phyloP scores from a whole-genome alignment of 140 eudicot genomes.

The Bidens hawaiensis region DNA sequence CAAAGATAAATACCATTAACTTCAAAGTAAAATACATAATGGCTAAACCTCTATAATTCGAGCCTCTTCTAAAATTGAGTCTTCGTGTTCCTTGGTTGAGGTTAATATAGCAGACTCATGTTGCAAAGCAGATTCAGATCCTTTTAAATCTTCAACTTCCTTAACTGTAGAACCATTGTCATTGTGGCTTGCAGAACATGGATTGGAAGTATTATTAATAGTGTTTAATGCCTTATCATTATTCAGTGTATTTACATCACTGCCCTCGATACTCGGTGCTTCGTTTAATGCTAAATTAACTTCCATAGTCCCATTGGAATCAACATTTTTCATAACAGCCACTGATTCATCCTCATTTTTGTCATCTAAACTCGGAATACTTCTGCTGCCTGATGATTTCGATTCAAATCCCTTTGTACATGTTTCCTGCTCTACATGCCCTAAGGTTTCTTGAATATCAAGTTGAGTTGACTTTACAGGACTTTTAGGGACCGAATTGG shows the following conservation, averaged over 20 bases:
- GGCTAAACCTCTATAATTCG: conserved; percentile 81
- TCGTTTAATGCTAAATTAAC: conserved; percentile 28
- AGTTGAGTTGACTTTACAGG: conserved; percentile 40
- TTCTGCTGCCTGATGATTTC: conserved; percentile 57
- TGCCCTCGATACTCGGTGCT: conserved; percentile 26
- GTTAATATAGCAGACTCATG: conserved; percentile 23
- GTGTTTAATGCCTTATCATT: conserved; percentile 20
- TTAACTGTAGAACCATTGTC: conserved; percentile 39
- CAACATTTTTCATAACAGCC: conserved; percentile 22
- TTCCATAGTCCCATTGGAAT: conserved; percentile 50
- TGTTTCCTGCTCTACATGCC: conserved; percentile 33
- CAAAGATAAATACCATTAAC: not conserved
- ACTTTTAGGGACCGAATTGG: no score
- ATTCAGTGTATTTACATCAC: conserved; percentile 30
- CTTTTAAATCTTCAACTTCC: conserved; percentile 32
- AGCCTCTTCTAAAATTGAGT: conserved; percentile 70
- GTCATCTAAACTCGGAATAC: conserved; percentile 43
- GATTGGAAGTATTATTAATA: conserved; percentile 21
- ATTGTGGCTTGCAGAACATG: conserved; percentile 24
- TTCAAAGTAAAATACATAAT: not conserved
- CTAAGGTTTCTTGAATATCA: conserved; percentile 29
- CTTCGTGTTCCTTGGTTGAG: conserved; percentile 57
- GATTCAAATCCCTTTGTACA: conserved; percentile 49
- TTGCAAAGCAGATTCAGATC: conserved; percentile 33
- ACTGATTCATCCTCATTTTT: conserved; percentile 32